Base-by-base conservation (phyloP, 306 rosid species). In the Cajanus cajan region DNA sequence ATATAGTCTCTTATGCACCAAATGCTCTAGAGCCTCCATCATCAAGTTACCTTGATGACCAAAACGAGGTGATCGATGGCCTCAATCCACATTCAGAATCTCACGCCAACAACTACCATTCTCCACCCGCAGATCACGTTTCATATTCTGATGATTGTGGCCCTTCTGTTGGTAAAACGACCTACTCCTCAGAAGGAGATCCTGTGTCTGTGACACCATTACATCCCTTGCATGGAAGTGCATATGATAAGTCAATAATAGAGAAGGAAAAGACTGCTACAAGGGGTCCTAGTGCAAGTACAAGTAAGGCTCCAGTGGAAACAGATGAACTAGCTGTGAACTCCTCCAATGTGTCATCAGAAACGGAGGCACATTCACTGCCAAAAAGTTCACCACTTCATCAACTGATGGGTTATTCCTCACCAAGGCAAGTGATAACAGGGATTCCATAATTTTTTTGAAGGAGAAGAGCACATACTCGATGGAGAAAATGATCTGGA, bases 401-500 rank as follows among this genome's bases (percentile, higher is more conserved):
- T 88, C 86, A 80, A 67, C 89, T 96, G 80, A 93, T 96, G 98
- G 99, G 97, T 58, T 96, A 96, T 79, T 54, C 87, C 76, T 96
- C 98, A 4, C 94, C 94, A n/a, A 91, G 90, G 79, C 85, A 75
- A 62, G 90, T 96, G 66, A 64, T 93, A 7, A 80, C 80, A 76
- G 96, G 98, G 47, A 37, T 69, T 52, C 65, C 33, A 9, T 61
- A 78, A 65, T 81, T 77, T 50, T n/a, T 67, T 54, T 63, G 61
- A 73, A 62, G 68, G 83, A 65, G 65, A 76, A 80, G 43, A 86
- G 74, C 45, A 83, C 68, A 79, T n/a, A 68, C 77, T 44, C 83
- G 33, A 55, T 25, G 82, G 68, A 44, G 77, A 77, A 75, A 71
- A 64, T 58, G 58, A 58, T 66, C 3, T 7, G 40, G 64, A 50